Conservation (phyloP, 2,329 filamentous ascomycete genomes). For the Hymenoscyphus infarciens region DNA sequence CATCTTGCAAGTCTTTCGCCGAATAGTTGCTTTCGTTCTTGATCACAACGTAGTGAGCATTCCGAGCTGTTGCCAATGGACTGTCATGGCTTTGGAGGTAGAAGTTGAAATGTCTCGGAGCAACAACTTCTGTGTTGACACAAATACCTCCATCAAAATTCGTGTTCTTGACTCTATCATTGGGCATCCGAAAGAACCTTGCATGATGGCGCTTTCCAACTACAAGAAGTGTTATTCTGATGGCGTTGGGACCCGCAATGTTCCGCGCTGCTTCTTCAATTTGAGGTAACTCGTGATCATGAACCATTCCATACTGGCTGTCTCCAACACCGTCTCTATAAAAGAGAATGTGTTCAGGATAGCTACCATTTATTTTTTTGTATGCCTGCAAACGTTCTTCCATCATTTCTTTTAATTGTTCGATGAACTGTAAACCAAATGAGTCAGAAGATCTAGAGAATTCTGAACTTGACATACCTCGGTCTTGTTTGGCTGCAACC, state of each 20-base stretch:
- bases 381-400: conserved; percentile 13
- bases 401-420: conserved; percentile 15
- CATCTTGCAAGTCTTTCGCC: not conserved
- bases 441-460: conserved; percentile 46
- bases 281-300: conserved; percentile 29
- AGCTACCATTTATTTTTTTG: conserved; percentile 29
- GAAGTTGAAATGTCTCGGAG: not conserved
- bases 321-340: conserved; percentile 38
- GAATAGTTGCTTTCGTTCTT: not conserved
- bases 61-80: not conserved
- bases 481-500: conserved; percentile 74
- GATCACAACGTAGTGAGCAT: not conserved
- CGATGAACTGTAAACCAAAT: conserved; percentile 38
- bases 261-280: conserved; percentile 24
- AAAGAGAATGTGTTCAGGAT: conserved; percentile 15
- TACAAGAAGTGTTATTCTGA: not conserved
- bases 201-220: not conserved
- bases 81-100: not conserved
- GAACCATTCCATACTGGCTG: conserved; percentile 33
- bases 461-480: conserved; percentile 45
- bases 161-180: not conserved
- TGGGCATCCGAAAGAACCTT: not conserved
- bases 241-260: not conserved
- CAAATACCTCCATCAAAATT: not conserved
- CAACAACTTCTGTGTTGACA: not conserved